Percentiles rank a stretch among this genome's conserved stretches.
Conservation (phyloP, 2,329 filamentous ascomycete genomes). For the Stagonosporopsis rhizophila region DNA sequence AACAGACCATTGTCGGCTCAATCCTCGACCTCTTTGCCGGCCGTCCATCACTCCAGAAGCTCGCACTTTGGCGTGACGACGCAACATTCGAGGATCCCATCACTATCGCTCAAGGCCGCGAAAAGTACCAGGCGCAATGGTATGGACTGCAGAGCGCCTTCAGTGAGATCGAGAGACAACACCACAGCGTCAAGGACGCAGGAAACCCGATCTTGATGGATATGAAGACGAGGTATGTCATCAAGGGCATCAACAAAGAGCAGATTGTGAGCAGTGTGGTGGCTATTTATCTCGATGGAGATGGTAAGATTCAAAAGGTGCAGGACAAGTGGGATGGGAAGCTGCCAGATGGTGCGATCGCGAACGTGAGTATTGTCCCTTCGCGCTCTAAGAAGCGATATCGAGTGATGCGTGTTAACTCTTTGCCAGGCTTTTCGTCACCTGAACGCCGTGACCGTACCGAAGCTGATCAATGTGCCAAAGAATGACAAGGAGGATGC, state of each 20-base stretch:
- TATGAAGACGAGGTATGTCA: constrained; percentile 59
- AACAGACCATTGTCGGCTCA: constrained; percentile 64
- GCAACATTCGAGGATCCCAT: constrained; percentile 66
- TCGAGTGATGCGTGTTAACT: constrained; percentile 36
- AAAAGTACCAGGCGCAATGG: constrained; percentile 61
- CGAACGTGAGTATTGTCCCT: constrained; percentile 56
- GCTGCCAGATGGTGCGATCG: constrained; percentile 58
- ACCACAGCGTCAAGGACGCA: constrained; percentile 60
- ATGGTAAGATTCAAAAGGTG: constrained; percentile 58
- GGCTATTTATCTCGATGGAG: constrained; percentile 54
- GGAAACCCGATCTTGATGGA: constrained; percentile 68
- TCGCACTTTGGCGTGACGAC: constrained; percentile 65
- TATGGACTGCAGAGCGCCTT: constrained; percentile 68
- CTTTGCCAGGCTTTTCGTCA: constrained; percentile 57
- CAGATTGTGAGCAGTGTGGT: constrained; percentile 59
- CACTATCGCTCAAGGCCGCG: constrained; percentile 63
- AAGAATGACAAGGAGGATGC: constrained; percentile 62
- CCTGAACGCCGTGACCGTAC: constrained; percentile 60
- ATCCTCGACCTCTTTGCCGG: constrained; percentile 70
- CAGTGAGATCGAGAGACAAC: constrained; percentile 62
- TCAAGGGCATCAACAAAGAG: constrained; percentile 62
- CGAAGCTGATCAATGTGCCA: constrained; percentile 59
- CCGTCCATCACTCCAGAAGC: constrained; percentile 64
- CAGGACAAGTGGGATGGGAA: constrained; percentile 64
- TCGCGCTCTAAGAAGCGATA: constrained; percentile 11